Conservation (phyloP, 306 rosid genomes). For the Vachellia collinsii region DNA sequence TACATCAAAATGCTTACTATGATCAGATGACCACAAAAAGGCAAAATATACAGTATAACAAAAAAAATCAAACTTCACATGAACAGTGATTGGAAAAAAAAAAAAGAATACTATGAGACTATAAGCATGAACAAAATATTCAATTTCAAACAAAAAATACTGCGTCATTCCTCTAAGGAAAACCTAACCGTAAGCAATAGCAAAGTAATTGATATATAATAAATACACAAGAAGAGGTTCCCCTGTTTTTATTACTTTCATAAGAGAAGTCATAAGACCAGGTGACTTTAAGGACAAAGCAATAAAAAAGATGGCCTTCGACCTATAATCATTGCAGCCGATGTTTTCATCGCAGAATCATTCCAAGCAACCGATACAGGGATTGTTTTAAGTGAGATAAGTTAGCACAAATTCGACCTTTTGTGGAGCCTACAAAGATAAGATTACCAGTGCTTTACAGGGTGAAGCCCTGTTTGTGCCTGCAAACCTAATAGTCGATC, state of each 20-base stretch:
- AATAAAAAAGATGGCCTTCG: background rate
- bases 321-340: background rate
- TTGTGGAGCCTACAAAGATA: background rate
- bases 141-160: background rate
- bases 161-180: conserved; percentile 1
- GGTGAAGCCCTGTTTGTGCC: background rate
- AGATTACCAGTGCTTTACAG: background rate
- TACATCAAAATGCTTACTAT: conserved; percentile 25
- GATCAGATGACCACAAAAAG: conserved; percentile 10
- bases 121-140: background rate
- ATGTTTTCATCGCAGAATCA: background rate
- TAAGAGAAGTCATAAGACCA: background rate
- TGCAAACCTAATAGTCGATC: background rate
- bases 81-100: conserved; percentile 15
- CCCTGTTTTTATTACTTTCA: background rate
- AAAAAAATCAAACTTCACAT: background rate
- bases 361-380: background rate
- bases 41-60: conserved; percentile 11
- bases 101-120: background rate
- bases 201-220: conserved; percentile 11
- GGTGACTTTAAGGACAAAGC: background rate
- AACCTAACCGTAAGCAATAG: conserved; percentile 16
- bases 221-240: conserved; percentile 1
- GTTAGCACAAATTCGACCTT: background rate
- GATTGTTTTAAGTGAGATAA: background rate